These are phyloP conservation scores for Penicillium psychrofluorescens DNA, from an alignment of 495 filamentous ascomycete genomes.

Conservation along the genomic window DNA sequence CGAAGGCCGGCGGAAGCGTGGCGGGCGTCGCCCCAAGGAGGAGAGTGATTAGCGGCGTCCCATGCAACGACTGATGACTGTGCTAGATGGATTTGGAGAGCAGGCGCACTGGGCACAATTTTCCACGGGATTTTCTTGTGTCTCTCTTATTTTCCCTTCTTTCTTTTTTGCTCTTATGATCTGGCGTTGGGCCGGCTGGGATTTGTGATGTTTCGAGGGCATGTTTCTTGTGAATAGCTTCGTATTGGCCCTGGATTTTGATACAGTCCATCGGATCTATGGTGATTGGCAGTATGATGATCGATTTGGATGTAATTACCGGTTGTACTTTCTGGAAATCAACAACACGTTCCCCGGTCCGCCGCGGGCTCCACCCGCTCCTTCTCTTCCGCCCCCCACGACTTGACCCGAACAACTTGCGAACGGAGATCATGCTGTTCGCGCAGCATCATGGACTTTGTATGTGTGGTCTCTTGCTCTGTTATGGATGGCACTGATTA, in stretches of 20 bases:
- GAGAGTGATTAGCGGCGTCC: constrained; percentile 28
- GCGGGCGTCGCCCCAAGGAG: constrained; percentile 40
- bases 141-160: neutral
- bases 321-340: too few species aligned
- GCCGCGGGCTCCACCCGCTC: constrained; percentile 14
- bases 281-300: too few species aligned
- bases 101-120: constrained; percentile 13
- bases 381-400: neutral
- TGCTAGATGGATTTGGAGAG: constrained; percentile 18
- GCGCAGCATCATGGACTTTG: constrained; percentile 32
- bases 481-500: constrained; percentile 5
- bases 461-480: constrained; percentile 12
- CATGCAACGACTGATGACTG: constrained; percentile 12
- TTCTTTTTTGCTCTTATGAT: constrained; percentile 1
- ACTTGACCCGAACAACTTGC: constrained; percentile 9
- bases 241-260: too few species aligned
- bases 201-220: constrained; percentile 19
- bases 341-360: constrained; percentile 1
- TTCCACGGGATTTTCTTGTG: too few species aligned
- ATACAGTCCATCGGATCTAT: too few species aligned
- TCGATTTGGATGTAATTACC: too few species aligned
- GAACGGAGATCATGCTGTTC: constrained; percentile 26
- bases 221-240: constrained; percentile 24
- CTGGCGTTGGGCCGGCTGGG: constrained; percentile 26
- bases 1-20: constrained; percentile 42